These are phyloP conservation scores for Solanum medicagineum DNA, from an alignment of 257 asterid genomes.

Conservation along the genomic window DNA sequence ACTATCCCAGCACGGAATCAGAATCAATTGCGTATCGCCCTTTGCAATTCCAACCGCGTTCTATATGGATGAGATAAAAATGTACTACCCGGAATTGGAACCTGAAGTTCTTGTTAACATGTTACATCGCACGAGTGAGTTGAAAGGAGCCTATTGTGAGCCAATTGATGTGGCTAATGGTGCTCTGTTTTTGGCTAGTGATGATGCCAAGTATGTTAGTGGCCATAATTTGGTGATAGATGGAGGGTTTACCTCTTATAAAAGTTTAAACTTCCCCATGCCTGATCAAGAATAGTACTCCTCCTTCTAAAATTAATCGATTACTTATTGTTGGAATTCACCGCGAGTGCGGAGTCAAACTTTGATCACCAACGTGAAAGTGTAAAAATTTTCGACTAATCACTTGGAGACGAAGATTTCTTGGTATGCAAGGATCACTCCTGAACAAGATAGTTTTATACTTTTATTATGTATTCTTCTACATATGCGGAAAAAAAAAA, in stretches of 20 bases:
- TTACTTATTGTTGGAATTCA: too few species aligned
- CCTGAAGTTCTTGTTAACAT: constrained; percentile 28
- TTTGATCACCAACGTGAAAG: too few species aligned
- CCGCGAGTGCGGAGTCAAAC: too few species aligned
- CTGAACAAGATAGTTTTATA: too few species aligned
- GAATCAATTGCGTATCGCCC: constrained; percentile 79
- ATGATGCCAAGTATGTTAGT: constrained; percentile 64
- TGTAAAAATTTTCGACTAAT: too few species aligned
- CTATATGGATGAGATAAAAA: constrained; percentile 40
- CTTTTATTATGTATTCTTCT: too few species aligned
- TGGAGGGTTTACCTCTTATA: constrained; percentile 46
- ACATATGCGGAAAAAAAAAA: too few species aligned
- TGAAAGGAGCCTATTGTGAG: constrained; percentile 57
- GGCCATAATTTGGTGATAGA: constrained; percentile 91
- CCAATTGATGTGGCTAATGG: constrained; percentile 63
- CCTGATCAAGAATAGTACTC: not conserved
- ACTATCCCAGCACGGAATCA: constrained; percentile 48
- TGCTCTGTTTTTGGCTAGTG: constrained; percentile 64
- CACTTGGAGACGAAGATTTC: too few species aligned
- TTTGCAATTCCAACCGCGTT: constrained; percentile 70
- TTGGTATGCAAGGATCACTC: too few species aligned
- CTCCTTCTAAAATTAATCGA: not conserved
- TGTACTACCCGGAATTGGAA: constrained; percentile 30
- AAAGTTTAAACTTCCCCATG: constrained; percentile 13
- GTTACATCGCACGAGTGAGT: constrained; percentile 35